Evolutionary conservation across 2,329 filamentous ascomycete genomes (phyloP).

Genomic region (Paecilomyces formosus): DNA sequence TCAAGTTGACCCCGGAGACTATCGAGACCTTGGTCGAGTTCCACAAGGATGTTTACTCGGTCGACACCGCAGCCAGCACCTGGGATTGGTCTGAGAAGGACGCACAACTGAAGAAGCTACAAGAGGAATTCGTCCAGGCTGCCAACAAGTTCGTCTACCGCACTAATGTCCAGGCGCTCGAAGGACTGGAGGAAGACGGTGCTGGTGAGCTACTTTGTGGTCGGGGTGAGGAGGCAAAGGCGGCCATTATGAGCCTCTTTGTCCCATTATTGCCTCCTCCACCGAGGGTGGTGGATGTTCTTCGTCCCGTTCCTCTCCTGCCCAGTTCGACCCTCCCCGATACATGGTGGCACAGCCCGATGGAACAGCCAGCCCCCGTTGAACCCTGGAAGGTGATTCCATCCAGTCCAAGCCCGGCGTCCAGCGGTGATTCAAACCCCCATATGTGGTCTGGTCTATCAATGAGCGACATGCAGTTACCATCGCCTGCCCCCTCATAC

Average conservation of each 20-base stretch:
- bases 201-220: constrained; percentile 87
- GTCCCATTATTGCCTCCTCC: constrained; percentile 78
- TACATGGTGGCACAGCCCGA: constrained; percentile 73
- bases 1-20: constrained; percentile 91
- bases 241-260: constrained; percentile 74
- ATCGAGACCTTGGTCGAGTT: constrained; percentile 92
- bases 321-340: constrained; percentile 70
- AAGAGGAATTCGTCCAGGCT: constrained; percentile 92
- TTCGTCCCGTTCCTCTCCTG: constrained; percentile 76
- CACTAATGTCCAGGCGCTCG: constrained; percentile 77
- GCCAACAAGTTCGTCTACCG: constrained; percentile 97
- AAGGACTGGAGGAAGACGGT: constrained; percentile 94
- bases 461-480: constrained; percentile 64
- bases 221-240: constrained; percentile 89
- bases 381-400: constrained; percentile 88
- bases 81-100: constrained; percentile 98
- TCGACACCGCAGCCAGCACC: constrained; percentile 80
- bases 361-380: constrained; percentile 62
- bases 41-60: constrained; percentile 90
- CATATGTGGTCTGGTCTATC: constrained; percentile 74
- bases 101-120: constrained; percentile 89
- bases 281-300: constrained; percentile 79
- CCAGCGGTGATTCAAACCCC: constrained; percentile 64
- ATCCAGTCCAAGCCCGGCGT: constrained; percentile 70
- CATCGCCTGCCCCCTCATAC: constrained; percentile 73